Base-by-base conservation (phyloP, 2,329 filamentous ascomycete species). In the Chaetothyriales sp. region DNA sequence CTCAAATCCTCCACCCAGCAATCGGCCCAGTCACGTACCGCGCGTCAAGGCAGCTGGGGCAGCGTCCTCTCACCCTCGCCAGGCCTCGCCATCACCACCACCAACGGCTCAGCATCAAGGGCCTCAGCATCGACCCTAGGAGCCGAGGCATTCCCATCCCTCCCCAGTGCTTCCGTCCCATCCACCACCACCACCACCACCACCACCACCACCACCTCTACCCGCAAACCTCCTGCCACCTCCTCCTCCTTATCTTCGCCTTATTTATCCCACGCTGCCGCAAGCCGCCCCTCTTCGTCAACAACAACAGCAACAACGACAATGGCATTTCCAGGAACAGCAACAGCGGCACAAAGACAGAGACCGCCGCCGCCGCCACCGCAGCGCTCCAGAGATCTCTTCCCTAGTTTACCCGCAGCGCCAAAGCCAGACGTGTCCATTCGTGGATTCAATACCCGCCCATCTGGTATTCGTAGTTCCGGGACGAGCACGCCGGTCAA, bases 371-470 rank as follows among this genome's bases (percentile, higher is more conserved):
- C 50, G 25, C 46, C 50, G 19, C 26, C 66, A 64, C 46, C 68
- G 69, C 44, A 57, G 6, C 58, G 55, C 15, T 64, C 61, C 7
- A 60, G 64, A 8, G 83, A 89, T 55, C 79, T 81, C 0, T 95
- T 95, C 67, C 90, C 89, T 0, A 82, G 87, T 1, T 74, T 95
- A 1, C 89, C 89, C 0, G 74, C 80, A 0, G 88, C 87, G 1
- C 76, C 84, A 0, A 95, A 81, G 60, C 78, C 78, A 2, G 74
- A 72, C 32, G 73, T 76, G 43, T 73, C 72, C 66, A 60, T 60
- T 44, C 64, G 69, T 0, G 70, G 71, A 6, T 66, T 71, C 47
- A 59, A 60, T 42, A 72, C 70, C 2, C 68, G 70, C 3, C 71
- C 70, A 2, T 70, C 66, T 5, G 67, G 69, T 9, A 67, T 65